Conservation (phyloP, 2,329 filamentous ascomycete genomes). For the Nemania bipapillata region DNA sequence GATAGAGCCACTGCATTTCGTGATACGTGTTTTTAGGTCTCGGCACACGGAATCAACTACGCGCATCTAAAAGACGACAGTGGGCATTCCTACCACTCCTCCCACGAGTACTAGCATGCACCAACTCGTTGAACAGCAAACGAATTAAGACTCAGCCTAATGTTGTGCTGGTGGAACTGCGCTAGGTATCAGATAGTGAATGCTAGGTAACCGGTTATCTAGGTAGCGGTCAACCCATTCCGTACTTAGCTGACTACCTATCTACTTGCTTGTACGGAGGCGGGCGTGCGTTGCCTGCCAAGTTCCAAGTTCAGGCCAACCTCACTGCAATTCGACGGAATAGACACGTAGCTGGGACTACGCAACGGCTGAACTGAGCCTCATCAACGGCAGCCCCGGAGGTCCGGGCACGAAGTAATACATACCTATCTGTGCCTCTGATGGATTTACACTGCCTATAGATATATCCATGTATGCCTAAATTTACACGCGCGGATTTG, state of each 20-base stretch:
- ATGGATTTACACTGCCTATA: no score
- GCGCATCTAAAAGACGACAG: slow-evolving; percentile 3
- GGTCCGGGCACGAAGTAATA: background rate
- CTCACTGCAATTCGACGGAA: slow-evolving; percentile 1
- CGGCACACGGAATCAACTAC: slow-evolving; percentile 14
- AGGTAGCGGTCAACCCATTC: no score
- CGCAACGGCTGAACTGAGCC: slow-evolving; percentile 23
- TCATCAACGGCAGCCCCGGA: slow-evolving; percentile 10
- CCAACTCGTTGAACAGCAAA: background rate
- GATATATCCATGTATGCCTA: no score
- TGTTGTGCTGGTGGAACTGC: background rate
- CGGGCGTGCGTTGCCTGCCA: slow-evolving; percentile 6
- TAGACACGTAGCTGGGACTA: slow-evolving; percentile 7
- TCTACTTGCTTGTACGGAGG: no score
- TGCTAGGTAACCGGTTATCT: no score
- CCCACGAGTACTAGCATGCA: background rate
- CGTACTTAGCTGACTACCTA: no score
- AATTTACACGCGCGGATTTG: slow-evolving; percentile 3
- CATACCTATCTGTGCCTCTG: background rate
- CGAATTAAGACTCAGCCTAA: background rate
- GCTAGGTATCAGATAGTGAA: background rate
- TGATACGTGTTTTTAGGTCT: slow-evolving; percentile 21
- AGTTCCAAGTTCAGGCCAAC: slow-evolving; percentile 3
- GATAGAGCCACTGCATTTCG: background rate
- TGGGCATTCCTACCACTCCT: background rate